Conservation (phyloP, 306 rosid genomes). For the Lathyrus aphaca region DNA sequence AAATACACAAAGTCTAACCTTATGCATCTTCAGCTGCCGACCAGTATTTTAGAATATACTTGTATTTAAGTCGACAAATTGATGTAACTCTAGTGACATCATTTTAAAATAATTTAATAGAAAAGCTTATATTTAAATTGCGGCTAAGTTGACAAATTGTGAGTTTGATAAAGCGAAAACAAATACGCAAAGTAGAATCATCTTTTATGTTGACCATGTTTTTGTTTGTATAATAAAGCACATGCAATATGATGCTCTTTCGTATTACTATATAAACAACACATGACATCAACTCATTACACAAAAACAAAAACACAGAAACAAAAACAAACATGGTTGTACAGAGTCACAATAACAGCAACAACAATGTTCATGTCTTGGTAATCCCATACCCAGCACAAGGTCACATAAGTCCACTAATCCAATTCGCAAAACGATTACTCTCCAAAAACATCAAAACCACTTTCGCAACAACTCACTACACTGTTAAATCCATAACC, state of each 20-base stretch:
- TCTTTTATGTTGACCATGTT: neutral
- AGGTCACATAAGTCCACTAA: constrained; percentile 59
- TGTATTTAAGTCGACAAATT: too few relatives aligned
- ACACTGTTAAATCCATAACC: constrained; percentile 46
- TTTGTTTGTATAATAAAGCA: neutral
- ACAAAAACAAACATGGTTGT: constrained; percentile 34
- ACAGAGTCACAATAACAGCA: neutral
- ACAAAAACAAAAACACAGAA: neutral
- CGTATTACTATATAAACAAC: neutral
- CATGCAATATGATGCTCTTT: neutral
- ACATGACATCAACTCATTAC: neutral
- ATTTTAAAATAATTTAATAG: neutral
- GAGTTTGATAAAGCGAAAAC: neutral
- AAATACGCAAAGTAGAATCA: neutral
- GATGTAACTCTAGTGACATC: neutral
- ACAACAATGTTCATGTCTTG: constrained; percentile 39
- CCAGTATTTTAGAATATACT: too few relatives aligned
- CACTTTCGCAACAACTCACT: constrained; percentile 58
- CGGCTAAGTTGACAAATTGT: neutral
- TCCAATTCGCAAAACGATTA: constrained; percentile 56
- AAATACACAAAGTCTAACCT: too few relatives aligned
- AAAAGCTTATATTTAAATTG: neutral
- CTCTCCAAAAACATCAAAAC: constrained; percentile 51
- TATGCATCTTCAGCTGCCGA: too few relatives aligned
- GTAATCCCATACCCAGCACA: constrained; percentile 59